Conservation (phyloP, 768 basidiomycete genomes). For the Boletus eberwhitei region DNA sequence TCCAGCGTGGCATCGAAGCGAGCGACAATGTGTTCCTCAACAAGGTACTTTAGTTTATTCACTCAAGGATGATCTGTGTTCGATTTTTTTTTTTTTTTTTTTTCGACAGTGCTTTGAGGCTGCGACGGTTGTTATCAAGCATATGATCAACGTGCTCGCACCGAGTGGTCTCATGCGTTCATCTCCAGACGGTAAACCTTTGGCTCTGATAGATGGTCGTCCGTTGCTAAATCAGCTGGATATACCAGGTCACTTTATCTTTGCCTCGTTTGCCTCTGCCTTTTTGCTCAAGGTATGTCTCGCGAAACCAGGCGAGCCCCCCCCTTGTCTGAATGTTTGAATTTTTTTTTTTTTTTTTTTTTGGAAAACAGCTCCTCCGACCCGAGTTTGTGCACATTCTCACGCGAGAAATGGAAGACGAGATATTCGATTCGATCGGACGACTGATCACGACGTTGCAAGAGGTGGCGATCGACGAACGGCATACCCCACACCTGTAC, state of each 20-base stretch:
- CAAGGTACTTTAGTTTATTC: constrained; percentile 41
- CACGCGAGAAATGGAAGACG: constrained; percentile 54
- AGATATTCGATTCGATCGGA: constrained; percentile 70
- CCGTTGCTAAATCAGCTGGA: neutral
- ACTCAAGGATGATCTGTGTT: neutral
- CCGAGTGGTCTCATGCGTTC: constrained; percentile 76
- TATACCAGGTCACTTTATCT: constrained; percentile 64
- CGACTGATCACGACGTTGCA: constrained; percentile 69
- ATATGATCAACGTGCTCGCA: constrained; percentile 61
- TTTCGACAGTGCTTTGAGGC: constrained; percentile 55
- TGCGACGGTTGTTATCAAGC: constrained; percentile 63
- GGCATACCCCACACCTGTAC: constrained; percentile 77
- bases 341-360: too few relatives aligned
- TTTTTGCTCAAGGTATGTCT: constrained; percentile 70
- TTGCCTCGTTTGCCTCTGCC: constrained; percentile 77
- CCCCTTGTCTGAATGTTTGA: neutral
- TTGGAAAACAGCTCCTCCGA: constrained; percentile 58
- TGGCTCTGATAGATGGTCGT: neutral
- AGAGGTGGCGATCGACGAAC: constrained; percentile 76
- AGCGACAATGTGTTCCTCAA: constrained; percentile 65
- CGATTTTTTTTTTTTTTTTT: neutral
- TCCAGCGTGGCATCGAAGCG: constrained; percentile 60
- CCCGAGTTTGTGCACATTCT: constrained; percentile 70
- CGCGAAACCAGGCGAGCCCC: neutral
- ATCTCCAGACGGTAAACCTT: constrained; percentile 64